Evolutionary conservation across 441 rosid genomes (phyloP).

Genomic region (Sinapis alba): DNA sequence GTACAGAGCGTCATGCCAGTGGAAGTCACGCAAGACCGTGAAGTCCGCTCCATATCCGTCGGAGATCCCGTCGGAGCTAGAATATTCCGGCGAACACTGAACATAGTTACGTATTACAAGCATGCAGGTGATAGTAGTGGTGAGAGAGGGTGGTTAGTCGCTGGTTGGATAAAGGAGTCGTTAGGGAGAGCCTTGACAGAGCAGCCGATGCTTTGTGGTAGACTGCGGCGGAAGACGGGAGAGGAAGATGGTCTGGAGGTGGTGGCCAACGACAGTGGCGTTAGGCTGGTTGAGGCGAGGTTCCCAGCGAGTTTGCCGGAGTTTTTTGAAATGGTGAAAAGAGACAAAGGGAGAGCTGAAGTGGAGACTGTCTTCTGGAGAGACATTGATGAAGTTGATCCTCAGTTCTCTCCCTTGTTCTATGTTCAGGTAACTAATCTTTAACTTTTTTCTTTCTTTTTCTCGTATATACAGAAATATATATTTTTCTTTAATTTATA

Average conservation of each 20-base stretch:
- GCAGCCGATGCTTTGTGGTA: conserved; percentile 59
- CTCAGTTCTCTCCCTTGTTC: conserved; percentile 70
- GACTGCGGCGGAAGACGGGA: conserved; percentile 44
- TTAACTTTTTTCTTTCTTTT: neutral
- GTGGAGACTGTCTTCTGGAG: conserved; percentile 70
- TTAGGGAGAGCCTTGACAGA: conserved; percentile 55
- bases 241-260: conserved; percentile 54
- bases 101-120: conserved; percentile 54
- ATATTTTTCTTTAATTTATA: neutral
- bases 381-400: conserved; percentile 61
- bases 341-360: conserved; percentile 48
- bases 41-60: conserved; percentile 42
- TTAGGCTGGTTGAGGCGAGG: conserved; percentile 63
- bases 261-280: conserved; percentile 73
- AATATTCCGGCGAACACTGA: conserved; percentile 51
- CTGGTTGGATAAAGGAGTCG: conserved; percentile 77
- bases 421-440: conserved; percentile 57
- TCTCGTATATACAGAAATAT: neutral
- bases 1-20: conserved; percentile 52
- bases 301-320: conserved; percentile 46
- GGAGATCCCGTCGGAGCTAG: conserved; percentile 39
- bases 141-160: conserved; percentile 60
- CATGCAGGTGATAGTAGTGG: conserved; percentile 42
- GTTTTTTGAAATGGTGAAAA: conserved; percentile 48
- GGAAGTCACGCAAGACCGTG: conserved; percentile 51